Percentiles rank a stretch among this genome's conserved stretches.
These are phyloP conservation scores for Omphalea diandra DNA, from an alignment of 441 rosid genomes.

Conservation along the genomic window DNA sequence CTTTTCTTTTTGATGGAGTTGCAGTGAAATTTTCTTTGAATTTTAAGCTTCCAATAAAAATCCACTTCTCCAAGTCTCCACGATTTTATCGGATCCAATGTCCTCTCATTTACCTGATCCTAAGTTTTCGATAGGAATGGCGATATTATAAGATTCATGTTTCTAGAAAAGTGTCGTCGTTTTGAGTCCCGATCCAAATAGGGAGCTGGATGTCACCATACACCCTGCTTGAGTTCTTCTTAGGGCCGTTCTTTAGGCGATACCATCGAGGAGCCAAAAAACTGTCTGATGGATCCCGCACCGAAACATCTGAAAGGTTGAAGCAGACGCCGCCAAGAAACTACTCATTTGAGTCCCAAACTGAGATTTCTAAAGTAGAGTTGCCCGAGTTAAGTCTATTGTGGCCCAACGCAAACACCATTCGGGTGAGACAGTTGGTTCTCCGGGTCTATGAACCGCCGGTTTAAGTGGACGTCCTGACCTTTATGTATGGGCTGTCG, in stretches of 20 bases:
- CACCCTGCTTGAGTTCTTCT: slow-evolving; percentile 41
- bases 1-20: too few relatives aligned
- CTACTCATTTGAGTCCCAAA: slow-evolving; percentile 73
- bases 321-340: slow-evolving; percentile 87
- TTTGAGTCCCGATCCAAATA: slow-evolving; percentile 94
- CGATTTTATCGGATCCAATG: too few relatives aligned
- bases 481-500: slow-evolving; percentile 60
- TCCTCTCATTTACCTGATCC: too few relatives aligned
- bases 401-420: slow-evolving; percentile 72
- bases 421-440: slow-evolving; percentile 59
- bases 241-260: slow-evolving; percentile 55
- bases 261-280: slow-evolving; percentile 95
- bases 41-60: too few relatives aligned
- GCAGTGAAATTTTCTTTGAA: too few relatives aligned
- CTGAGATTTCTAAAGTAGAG: slow-evolving; percentile 73
- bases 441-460: slow-evolving; percentile 51
- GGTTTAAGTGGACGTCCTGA: slow-evolving; percentile 62
- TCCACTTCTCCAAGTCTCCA: too few relatives aligned
- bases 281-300: slow-evolving; percentile 84
- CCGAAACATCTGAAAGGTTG: slow-evolving; percentile 78
- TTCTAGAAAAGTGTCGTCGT: slow-evolving; percentile 89
- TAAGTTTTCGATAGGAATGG: too few relatives aligned
- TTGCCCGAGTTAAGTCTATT: slow-evolving; percentile 48
- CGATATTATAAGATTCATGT: slow-evolving; percentile 82
- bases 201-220: slow-evolving; percentile 88